Conservation (phyloP, 768 basidiomycete species). For the Kondoa malvinella region DNA sequence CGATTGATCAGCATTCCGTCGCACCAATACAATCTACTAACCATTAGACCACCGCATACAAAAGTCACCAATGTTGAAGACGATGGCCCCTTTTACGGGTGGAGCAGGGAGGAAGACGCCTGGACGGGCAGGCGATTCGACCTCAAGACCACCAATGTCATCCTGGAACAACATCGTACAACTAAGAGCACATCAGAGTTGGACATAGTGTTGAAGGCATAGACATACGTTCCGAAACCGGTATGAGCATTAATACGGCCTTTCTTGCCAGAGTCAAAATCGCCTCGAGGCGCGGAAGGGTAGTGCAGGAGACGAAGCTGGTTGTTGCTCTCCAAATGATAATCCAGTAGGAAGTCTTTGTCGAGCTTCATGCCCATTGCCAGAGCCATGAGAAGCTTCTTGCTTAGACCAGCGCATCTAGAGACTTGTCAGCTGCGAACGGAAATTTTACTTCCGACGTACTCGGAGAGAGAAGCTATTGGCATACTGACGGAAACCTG, state of each 20-base stretch:
- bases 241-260: slow-evolving; percentile 36
- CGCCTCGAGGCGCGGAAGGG: slow-evolving; percentile 33
- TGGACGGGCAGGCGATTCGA: slow-evolving; percentile 39
- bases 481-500: no score
- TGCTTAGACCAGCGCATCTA: no score
- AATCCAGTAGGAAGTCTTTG: no score
- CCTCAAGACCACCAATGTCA: slow-evolving; percentile 44
- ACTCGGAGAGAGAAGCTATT: no score
- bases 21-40: no score
- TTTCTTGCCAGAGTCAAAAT: slow-evolving; percentile 5
- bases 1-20: no score
- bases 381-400: no score
- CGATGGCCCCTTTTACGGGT: slow-evolving; percentile 29
- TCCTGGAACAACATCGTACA: slow-evolving; percentile 49
- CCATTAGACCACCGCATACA: slow-evolving; percentile 23
- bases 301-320: slow-evolving; percentile 45
- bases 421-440: no score
- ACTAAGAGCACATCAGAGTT: slow-evolving; percentile 28
- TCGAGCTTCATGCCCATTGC: no score
- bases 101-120: slow-evolving; percentile 31
- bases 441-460: no score
- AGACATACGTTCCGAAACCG: slow-evolving; percentile 40
- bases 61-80: slow-evolving; percentile 28
- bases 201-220: no score
- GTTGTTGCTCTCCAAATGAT: no score